Evolutionary conservation across 371 early-diverging fungal genomes (phyloP), one percentile per base, ranked within the genome.

Genomic region (Mucor indicus): DNA sequence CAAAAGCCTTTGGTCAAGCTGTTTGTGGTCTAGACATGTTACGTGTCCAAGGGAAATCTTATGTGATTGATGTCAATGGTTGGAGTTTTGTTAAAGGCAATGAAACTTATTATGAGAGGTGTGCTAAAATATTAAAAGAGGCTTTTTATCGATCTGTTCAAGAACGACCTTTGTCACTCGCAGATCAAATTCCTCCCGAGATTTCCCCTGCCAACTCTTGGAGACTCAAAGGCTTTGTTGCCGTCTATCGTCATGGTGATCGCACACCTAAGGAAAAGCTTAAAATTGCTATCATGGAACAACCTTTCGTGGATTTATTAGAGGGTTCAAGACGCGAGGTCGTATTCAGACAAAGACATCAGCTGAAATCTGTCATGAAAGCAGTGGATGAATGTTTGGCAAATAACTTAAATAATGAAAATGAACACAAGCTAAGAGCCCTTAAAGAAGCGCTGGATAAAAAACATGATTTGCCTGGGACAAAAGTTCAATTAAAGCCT

Each of bases 61-160:
- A 87, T 66, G 96, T 98, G 8, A 96, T 99, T 60, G 99, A 99
- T 67, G 98, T 99, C 44, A 99, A 99, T 57, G 99, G 99, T 8
- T 99, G 99, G 99, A 93, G 94, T 21, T 99, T 99, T 76, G 99
- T 99, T 41, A 99, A 99, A 68, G 96, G 95, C 47, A 95, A 90
- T 59, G 86, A 89, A 38, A 78, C 84, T 15, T 99, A 99, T 64
- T 97, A 96, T 64, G 93, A 92, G 59, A 80, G 82, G 31, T 92
- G 93, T 35, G 89, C 96, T 1, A 55, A 53, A 9, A 80, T 90
- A 17, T 65, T 98, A 19, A 83, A 84, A 30, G 79, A 83, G 48
- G 52, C 64, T 5, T 72, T 71, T 43, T 58, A 60, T 42, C 56
- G 70, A 12, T 70, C 75, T 10, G 65, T 74, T 2, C 71, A 72